phyloP scores from a whole-genome alignment of 208 protist genomes.

The Leishmania turanica region DNA sequence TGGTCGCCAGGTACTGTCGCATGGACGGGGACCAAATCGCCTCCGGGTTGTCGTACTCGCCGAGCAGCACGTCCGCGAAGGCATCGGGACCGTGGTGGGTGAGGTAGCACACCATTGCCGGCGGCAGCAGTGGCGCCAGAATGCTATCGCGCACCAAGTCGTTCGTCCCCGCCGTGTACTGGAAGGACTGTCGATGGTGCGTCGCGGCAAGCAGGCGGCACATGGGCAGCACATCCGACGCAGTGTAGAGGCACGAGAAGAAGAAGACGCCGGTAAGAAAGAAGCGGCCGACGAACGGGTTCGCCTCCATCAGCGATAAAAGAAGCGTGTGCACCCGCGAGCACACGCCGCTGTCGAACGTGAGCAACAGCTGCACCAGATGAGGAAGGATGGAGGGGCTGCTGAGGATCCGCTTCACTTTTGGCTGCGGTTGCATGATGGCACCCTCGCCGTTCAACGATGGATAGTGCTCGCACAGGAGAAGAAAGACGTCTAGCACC shows the following conservation, averaged over 20 bases:
- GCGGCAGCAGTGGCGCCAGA: slow-evolving; percentile 87
- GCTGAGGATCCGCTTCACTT: slow-evolving; percentile 90
- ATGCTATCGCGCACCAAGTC: slow-evolving; percentile 75
- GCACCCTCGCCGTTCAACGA: slow-evolving; percentile 81
- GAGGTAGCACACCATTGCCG: slow-evolving; percentile 95
- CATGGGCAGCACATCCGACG: slow-evolving; percentile 92
- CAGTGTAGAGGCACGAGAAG: slow-evolving; percentile 95
- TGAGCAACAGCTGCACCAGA: slow-evolving; percentile 95
- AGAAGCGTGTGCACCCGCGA: slow-evolving; percentile 86
- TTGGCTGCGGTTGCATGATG: slow-evolving; percentile 92
- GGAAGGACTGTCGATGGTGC: slow-evolving; percentile 89
- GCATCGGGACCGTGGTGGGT: slow-evolving; percentile 89
- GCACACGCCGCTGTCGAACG: slow-evolving; percentile 90
- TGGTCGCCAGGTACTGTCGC: slow-evolving; percentile 88
- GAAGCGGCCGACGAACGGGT: slow-evolving; percentile 77
- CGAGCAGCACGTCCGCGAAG: slow-evolving; percentile 93
- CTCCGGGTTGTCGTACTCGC: slow-evolving; percentile 95
- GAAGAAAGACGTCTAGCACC: slow-evolving; percentile 91
- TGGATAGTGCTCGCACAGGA: slow-evolving; percentile 89
- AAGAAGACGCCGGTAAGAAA: slow-evolving; percentile 95
- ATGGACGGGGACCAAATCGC: slow-evolving; percentile 95
- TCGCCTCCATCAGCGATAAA: slow-evolving; percentile 88
- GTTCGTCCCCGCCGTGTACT: slow-evolving; percentile 51
- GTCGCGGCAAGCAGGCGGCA: slow-evolving; percentile 79
- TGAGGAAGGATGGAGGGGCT: slow-evolving; percentile 87